Evolutionary conservation across 1,284 basidiomycete genomes (phyloP).

Genomic region (Ganoderma multipileum): DNA sequence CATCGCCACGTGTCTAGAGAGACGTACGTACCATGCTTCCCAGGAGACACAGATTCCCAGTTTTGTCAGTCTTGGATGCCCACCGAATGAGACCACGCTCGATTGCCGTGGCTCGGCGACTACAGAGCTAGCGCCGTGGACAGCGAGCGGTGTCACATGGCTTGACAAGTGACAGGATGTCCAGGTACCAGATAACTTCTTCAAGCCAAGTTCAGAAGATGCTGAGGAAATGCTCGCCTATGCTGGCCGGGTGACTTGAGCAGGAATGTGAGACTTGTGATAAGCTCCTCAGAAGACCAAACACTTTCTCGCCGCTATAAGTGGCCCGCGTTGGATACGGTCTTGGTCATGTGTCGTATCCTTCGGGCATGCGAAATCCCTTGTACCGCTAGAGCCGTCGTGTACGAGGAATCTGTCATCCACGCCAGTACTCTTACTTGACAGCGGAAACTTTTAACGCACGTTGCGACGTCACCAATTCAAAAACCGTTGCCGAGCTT

Average conservation of each 20-base stretch:
- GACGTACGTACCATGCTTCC: neutral
- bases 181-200: neutral
- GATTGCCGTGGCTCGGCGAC: neutral
- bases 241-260: neutral
- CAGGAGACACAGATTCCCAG: neutral
- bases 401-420: neutral
- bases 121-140: neutral
- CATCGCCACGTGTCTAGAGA: neutral
- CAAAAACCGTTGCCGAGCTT: neutral
- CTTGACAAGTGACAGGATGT: neutral
- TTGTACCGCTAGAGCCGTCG: neutral
- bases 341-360: neutral
- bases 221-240: too few species aligned
- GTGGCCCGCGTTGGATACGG: neutral
- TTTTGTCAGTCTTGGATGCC: neutral
- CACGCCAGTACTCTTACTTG: neutral
- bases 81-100: neutral
- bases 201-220: neutral
- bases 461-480: neutral
- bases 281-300: neutral
- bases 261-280: neutral
- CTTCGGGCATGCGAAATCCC: neutral
- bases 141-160: slow-evolving; percentile 4
- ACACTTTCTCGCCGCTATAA: neutral
- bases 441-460: neutral